phyloP scores from a whole-genome alignment of 768 basidiomycete species.

The Polyporus arcularius region DNA sequence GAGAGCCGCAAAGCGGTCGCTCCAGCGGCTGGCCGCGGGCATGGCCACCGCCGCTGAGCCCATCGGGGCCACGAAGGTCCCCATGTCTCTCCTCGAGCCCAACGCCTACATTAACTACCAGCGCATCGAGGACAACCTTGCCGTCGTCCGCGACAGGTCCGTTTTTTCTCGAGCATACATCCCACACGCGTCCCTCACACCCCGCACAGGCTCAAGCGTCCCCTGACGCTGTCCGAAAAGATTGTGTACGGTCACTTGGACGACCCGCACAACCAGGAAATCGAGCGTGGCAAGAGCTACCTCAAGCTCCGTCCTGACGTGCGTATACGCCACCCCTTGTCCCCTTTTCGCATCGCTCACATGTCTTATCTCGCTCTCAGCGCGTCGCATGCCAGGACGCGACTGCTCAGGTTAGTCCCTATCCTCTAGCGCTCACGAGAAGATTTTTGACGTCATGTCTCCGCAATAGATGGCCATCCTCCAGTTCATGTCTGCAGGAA shows the following conservation, averaged over 20 bases:
- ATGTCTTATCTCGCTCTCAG: conserved; percentile 38
- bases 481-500: conserved; percentile 99
- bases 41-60: conserved; percentile 79
- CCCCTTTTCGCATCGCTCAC: background rate
- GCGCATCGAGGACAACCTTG: conserved; percentile 97
- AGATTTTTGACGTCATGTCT: conserved; percentile 31
- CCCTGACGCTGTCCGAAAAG: conserved; percentile 94
- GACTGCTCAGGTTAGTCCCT: conserved; percentile 68
- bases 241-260: conserved; percentile 98
- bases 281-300: conserved; percentile 90
- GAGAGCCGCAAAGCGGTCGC: conserved; percentile 27
- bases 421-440: conserved; percentile 8
- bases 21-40: conserved; percentile 41
- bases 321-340: conserved; percentile 37
- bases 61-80: conserved; percentile 88
- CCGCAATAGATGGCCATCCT: conserved; percentile 90
- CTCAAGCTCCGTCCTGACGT: conserved; percentile 98
- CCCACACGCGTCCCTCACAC: background rate
- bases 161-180: conserved; percentile 13
- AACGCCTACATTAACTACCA: conserved; percentile 90
- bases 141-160: conserved; percentile 81
- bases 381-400: conserved; percentile 92
- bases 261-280: conserved; percentile 88
- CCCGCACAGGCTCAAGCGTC: conserved; percentile 65
- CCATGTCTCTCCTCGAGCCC: conserved; percentile 86